phyloP scores from a whole-genome alignment of 306 rosid genomes.

The Dalbergia cochinchinensis region DNA sequence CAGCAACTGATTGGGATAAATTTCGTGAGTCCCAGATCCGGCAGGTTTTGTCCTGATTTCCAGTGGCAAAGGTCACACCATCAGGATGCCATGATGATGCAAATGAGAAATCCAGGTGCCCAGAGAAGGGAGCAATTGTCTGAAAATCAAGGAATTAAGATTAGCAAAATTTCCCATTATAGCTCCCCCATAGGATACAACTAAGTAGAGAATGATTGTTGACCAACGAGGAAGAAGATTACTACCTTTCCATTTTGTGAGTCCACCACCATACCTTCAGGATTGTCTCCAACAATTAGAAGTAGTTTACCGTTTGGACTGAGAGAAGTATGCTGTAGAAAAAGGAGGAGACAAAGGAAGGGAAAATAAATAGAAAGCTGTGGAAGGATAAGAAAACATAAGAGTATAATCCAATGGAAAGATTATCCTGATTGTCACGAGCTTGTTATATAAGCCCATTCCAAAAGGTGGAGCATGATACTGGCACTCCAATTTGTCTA shows the following conservation, averaged over 20 bases:
- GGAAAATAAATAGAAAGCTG: slow-evolving; percentile 23
- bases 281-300: slow-evolving; percentile 81
- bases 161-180: slow-evolving; percentile 21
- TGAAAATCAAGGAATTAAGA: slow-evolving; percentile 47
- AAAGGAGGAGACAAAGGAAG: background rate
- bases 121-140: slow-evolving; percentile 59
- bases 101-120: slow-evolving; percentile 85
- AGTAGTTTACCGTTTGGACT: slow-evolving; percentile 77
- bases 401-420: slow-evolving; percentile 15
- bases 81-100: slow-evolving; percentile 89
- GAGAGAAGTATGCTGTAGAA: slow-evolving; percentile 75
- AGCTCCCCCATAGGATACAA: slow-evolving; percentile 18
- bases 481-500: background rate
- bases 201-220: slow-evolving; percentile 20
- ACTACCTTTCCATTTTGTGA: slow-evolving; percentile 85
- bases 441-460: slow-evolving; percentile 10
- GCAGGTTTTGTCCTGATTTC: slow-evolving; percentile 92
- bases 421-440: slow-evolving; percentile 2
- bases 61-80: slow-evolving; percentile 79
- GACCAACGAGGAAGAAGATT: slow-evolving; percentile 9
- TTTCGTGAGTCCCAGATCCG: slow-evolving; percentile 83
- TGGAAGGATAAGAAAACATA: background rate
- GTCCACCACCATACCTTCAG: slow-evolving; percentile 78
- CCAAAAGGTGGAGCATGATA: background rate
- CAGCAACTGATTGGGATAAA: slow-evolving; percentile 73